Evolutionary conservation across 768 basidiomycete genomes (phyloP).

Genomic region (Boletellus sp.): DNA sequence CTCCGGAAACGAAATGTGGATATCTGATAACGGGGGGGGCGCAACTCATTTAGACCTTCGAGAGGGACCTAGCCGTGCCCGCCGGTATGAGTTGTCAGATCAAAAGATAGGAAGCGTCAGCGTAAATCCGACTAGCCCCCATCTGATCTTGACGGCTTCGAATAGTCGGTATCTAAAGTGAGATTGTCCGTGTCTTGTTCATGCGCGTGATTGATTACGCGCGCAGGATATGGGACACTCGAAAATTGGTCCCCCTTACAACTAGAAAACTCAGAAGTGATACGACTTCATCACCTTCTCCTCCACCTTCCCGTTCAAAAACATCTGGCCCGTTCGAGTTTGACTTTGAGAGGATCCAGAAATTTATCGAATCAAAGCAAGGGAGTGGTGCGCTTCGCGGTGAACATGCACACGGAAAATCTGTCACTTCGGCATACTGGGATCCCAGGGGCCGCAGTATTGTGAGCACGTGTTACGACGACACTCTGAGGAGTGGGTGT

Average conservation of each 20-base stretch:
- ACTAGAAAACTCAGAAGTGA: slow-evolving; percentile 16
- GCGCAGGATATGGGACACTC: slow-evolving; percentile 73
- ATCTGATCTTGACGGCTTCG: slow-evolving; percentile 70
- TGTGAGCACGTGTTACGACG: slow-evolving; percentile 84
- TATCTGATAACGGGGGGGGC: slow-evolving; percentile 70
- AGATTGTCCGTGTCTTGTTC: slow-evolving; percentile 14
- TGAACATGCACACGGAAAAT: slow-evolving; percentile 68
- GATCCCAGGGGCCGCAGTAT: slow-evolving; percentile 75
- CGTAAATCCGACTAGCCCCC: slow-evolving; percentile 65
- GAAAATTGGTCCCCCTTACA: slow-evolving; percentile 53
- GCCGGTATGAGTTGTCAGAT: slow-evolving; percentile 63
- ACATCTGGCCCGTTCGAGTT: slow-evolving; percentile 26
- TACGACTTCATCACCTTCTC: slow-evolving; percentile 23
- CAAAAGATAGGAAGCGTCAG: slow-evolving; percentile 79
- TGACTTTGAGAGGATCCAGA: slow-evolving; percentile 42
- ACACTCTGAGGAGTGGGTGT: slow-evolving; percentile 63
- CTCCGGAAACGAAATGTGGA: slow-evolving; percentile 77
- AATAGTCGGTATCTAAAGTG: slow-evolving; percentile 73
- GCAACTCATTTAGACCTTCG: slow-evolving; percentile 75
- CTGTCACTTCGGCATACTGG: slow-evolving; percentile 83
- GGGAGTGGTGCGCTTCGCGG: slow-evolving; percentile 58
- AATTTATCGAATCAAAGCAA: slow-evolving; percentile 47
- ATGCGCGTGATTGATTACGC: background rate
- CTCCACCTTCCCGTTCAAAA: slow-evolving; percentile 22
- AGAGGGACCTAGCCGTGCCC: slow-evolving; percentile 49